Evolutionary conservation across 1,139 yeast genomes (phyloP).

Genomic region (Casaregolazyma lundiana): DNA sequence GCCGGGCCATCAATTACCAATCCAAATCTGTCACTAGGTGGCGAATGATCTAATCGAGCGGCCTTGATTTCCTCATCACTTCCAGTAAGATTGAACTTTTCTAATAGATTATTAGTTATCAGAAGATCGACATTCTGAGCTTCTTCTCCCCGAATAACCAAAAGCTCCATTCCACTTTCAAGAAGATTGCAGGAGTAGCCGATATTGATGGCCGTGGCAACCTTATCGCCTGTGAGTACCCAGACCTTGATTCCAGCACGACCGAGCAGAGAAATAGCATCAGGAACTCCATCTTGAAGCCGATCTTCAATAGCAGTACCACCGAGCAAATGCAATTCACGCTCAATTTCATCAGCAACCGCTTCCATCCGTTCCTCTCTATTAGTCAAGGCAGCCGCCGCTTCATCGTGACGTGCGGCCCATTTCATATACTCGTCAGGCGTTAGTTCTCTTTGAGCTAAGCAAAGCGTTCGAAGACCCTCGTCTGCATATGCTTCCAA

Average conservation of each 20-base stretch:
- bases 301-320: constrained; percentile 97
- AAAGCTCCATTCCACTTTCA: constrained; percentile 76
- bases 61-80: constrained; percentile 49
- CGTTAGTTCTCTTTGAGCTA: constrained; percentile 73
- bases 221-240: constrained; percentile 95
- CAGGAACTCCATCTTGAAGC: constrained; percentile 91
- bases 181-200: constrained; percentile 90
- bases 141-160: constrained; percentile 51
- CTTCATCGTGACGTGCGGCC: constrained; percentile 64
- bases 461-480: constrained; percentile 90
- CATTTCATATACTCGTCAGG: constrained; percentile 60
- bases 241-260: constrained; percentile 90
- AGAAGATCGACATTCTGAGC: constrained; percentile 46
- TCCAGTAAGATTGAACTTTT: constrained; percentile 61
- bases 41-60: constrained; percentile 67
- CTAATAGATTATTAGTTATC: constrained; percentile 53
- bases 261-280: constrained; percentile 72
- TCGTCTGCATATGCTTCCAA: constrained; percentile 89
- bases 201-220: constrained; percentile 94
- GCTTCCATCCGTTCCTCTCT: constrained; percentile 73
- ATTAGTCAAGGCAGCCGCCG: constrained; percentile 63
- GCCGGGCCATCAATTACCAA: constrained; percentile 93
- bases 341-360: constrained; percentile 75
- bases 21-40: constrained; percentile 74
- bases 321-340: constrained; percentile 65